Conservation (phyloP, 225 moss, liverwort and hornwort genomes). For the Thuidium tamariscinum region DNA sequence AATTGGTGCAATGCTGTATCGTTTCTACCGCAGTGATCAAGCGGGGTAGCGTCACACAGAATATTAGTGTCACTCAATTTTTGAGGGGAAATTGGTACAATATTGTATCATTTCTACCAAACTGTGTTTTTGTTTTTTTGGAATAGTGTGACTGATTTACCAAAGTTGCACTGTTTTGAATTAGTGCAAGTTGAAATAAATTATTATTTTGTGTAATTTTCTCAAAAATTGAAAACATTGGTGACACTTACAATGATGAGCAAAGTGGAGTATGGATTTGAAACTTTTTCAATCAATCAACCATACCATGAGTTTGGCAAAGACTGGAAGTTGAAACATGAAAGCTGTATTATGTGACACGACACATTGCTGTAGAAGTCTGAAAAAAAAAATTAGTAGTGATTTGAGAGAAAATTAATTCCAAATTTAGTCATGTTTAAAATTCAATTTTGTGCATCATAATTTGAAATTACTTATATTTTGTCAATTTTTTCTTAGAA, state of each 20-base stretch:
- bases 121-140: not conserved
- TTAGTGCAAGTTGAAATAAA: not conserved
- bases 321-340: not conserved
- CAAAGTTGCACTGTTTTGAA: not conserved
- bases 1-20: not conserved
- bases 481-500: no score
- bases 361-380: not conserved
- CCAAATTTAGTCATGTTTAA: no score
- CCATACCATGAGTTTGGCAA: fast-evolving
- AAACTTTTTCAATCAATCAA: not conserved
- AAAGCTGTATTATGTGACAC: not conserved
- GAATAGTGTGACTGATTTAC: not conserved
- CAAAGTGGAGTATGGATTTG: not conserved
- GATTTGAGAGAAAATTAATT: not conserved
- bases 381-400: no score
- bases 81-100: not conserved
- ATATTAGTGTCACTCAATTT: no score
- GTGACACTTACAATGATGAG: not conserved
- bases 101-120: not conserved
- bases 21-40: not conserved
- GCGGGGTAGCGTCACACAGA: no score
- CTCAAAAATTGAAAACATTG: not conserved
- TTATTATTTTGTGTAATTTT: not conserved
- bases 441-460: no score
- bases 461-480: no score